Evolutionary conservation across 768 basidiomycete species (phyloP), one percentile per base, ranked within the genome.

Genomic region (Grammothele lineata): DNA sequence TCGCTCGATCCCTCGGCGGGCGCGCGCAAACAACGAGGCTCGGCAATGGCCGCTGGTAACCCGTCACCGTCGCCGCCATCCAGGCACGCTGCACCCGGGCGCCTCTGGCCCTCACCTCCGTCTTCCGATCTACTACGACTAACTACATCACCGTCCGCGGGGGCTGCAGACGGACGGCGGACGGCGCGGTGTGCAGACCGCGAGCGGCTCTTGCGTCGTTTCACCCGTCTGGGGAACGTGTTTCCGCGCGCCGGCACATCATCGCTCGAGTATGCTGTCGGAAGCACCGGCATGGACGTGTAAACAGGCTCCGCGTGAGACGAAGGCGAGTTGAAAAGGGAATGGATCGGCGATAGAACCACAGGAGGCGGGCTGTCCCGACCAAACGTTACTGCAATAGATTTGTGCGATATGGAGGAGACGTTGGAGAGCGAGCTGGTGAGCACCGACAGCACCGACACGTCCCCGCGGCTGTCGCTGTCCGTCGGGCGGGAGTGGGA

Each of bases 21-120:
- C 46, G 42, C 56, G 43, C 48, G 54, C 47, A 24, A n/a, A 26
- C 19, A 47, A 50, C 47, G 56, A 57, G 55, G 54, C 51, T 54
- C 56, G 54, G 55, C 54, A 50, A 18, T 34, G 54, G 45, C 55
- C 55, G 57, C 36, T 37, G 24, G 44, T 26, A 34, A 43, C 48
- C 41, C 34, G 25, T 40, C 35, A 35, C 41, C 37, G n/a, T 42
- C 41, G 15, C 38, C 33, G 35, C 50, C 40, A 5, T 17, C 39
- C 25, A 14, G 15, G 25, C 5, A 42, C 32, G 39, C 35, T n/a
- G 12, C 50, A 19, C 24, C 14, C 35, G 27, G 24, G 40, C 40
- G 40, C 22, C 5, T 32, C 5, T 15, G 24, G 24, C n/a, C 25
- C 5, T 12, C 39, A 10, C n/a, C 23, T 30, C 27, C 27, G 27